These are phyloP conservation scores for Prunus dulcis DNA, from an alignment of 306 rosid species.

Conservation along the genomic window DNA sequence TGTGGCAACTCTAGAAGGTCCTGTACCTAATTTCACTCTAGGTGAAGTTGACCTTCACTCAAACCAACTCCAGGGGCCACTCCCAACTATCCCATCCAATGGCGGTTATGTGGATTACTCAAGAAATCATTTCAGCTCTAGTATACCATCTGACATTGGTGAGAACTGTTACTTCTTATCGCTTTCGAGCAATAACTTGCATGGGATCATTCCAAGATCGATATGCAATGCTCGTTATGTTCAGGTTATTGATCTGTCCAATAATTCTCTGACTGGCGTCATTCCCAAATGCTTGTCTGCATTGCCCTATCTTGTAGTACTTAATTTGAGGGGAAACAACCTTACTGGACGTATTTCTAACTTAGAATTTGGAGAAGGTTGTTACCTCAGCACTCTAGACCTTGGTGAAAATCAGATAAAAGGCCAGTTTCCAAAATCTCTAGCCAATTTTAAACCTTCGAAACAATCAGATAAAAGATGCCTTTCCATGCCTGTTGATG, in stretches of 20 bases:
- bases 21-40: too few species aligned
- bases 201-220: background rate
- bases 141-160: slow-evolving; percentile 19
- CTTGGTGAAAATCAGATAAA: background rate
- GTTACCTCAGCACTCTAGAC: background rate
- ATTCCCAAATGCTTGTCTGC: slow-evolving; percentile 15
- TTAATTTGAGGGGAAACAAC: slow-evolving; percentile 21
- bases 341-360: slow-evolving; percentile 15
- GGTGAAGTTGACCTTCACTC: slow-evolving; percentile 35
- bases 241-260: slow-evolving; percentile 15
- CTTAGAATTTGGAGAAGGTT: background rate
- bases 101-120: slow-evolving; percentile 35
- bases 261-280: slow-evolving; percentile 16
- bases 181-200: slow-evolving; percentile 6
- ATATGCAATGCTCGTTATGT: slow-evolving; percentile 15
- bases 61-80: slow-evolving; percentile 33
- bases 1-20: background rate
- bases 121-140: slow-evolving; percentile 27
- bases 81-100: background rate
- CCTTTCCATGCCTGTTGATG: slow-evolving; percentile 20
- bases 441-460: slow-evolving; percentile 30
- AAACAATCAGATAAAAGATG: slow-evolving; percentile 3
- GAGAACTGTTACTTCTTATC: slow-evolving; percentile 1
- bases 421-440: slow-evolving; percentile 17
- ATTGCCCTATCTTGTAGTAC: background rate